Base-by-base conservation (phyloP, 176 grass and related monocot species). In the Carex cristatella region DNA sequence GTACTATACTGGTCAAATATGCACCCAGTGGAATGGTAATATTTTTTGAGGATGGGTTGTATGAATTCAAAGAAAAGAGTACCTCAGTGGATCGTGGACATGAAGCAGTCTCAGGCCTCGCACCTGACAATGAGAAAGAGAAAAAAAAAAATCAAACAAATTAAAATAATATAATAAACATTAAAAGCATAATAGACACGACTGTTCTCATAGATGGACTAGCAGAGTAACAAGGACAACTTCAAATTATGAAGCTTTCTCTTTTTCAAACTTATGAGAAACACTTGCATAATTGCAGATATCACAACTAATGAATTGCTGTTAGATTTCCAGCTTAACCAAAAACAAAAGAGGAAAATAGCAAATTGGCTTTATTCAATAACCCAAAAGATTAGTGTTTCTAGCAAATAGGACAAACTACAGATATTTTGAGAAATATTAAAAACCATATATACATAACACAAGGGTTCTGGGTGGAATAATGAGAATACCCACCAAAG, bases 21-120 rank as follows among this genome's bases (percentile, higher is more conserved):
- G 42, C 54, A 58, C 11, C 4, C 23, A 27, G 37, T 51, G 18
- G n/a, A 15, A 77, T 27, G n/a, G 12, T 42, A 30, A 77, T 11
- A 79, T 16, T 18, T 42, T 81, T 40, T 42, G 23, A 70, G 54
- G 55, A 46, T 33, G 53, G 18, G 14, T 63, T 57, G 32, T 58
- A 53, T 38, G 11, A 76, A 55, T 2, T 69, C 30, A 54, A 78
- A 75, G 56, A 84, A 87, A 40, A 92, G 15, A 57, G 77, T 90
- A 96, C 97, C 93, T 96, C 97, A 68, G 85, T 99, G 61, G 90
- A 90, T 51, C 84, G 88, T 30, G 85, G 89, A 83, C 87, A 93
- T 28, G 86, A 84, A 60, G 84, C 90, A 83, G 90, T 88, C 67
- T 95, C 96, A 51, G 87, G 90, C 81, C 84, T 99, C 19, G 85